Percentiles rank a stretch among this genome's conserved stretches.
phyloP scores from a whole-genome alignment of 139 green algal genomes.

The Coelastrella sp. region DNA sequence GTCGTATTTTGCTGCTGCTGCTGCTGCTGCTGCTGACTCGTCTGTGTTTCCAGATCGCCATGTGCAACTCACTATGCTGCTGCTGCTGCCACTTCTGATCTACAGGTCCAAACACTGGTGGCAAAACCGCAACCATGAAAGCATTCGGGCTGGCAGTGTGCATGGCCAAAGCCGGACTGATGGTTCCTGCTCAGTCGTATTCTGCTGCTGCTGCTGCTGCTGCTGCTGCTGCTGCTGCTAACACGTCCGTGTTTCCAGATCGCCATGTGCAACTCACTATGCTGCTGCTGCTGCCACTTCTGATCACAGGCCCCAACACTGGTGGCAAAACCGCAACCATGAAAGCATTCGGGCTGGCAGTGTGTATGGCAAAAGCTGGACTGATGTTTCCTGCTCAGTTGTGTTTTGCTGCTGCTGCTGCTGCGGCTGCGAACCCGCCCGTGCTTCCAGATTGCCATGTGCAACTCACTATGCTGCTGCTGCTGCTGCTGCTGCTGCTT shows the following conservation, averaged over 20 bases:
- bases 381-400: conserved; percentile 80
- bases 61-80: not conserved
- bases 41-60: too few species aligned
- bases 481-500: too few species aligned
- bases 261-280: too few species aligned
- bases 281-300: not conserved
- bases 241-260: too few species aligned
- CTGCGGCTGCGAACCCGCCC: not conserved
- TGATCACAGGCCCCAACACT: conserved; percentile 85
- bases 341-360: conserved; percentile 86
- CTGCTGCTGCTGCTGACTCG: too few species aligned
- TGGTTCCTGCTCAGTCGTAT: conserved; percentile 73
- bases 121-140: conserved; percentile 96
- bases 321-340: conserved; percentile 96
- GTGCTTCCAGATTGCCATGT: too few species aligned
- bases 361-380: conserved; percentile 84
- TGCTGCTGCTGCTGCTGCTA: too few species aligned
- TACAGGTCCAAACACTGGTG: conserved; percentile 92
- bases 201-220: too few species aligned
- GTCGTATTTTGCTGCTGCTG: not conserved
- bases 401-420: too few species aligned
- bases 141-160: conserved; percentile 79
- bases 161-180: conserved; percentile 87
- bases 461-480: not conserved
- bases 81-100: not conserved